These are phyloP conservation scores for Mentha longifolia DNA, from an alignment of 257 asterid species.

Conservation along the genomic window DNA sequence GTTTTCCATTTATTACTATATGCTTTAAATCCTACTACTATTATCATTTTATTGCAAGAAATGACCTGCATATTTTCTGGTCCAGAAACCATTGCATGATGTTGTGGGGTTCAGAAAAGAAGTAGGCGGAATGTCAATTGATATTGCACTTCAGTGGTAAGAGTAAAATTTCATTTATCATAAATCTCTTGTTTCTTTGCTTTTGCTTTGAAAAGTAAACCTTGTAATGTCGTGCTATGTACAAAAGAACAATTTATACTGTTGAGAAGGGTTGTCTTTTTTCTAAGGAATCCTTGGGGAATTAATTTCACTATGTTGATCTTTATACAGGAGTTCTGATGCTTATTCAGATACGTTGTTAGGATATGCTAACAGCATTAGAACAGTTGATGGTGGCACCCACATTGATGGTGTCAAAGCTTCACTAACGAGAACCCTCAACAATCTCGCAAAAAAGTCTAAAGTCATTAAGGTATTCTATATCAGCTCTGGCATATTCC, in stretches of 20 bases:
- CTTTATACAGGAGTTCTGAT: conserved; percentile 83
- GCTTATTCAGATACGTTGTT: conserved; percentile 88
- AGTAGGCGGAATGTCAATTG: conserved; percentile 74
- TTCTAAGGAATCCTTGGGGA: not conserved
- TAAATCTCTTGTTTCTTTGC: conserved; percentile 6
- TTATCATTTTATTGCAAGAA: conserved; percentile 22
- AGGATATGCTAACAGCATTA: conserved; percentile 97
- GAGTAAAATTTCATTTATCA: conserved; percentile 24
- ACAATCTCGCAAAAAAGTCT: conserved; percentile 88
- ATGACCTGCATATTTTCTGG: conserved; percentile 41
- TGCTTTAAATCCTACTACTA: conserved; percentile 8
- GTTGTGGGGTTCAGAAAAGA: conserved; percentile 81
- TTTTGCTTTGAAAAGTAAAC: conserved; percentile 7
- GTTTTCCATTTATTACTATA: not conserved
- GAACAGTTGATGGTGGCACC: conserved; percentile 97
- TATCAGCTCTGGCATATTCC: not conserved
- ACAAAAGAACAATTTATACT: not conserved
- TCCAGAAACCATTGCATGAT: conserved; percentile 89
- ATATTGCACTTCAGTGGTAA: conserved; percentile 93
- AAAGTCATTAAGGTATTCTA: conserved; percentile 76
- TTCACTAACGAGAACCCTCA: conserved; percentile 85
- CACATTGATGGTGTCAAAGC: conserved; percentile 95
- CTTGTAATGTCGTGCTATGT: not conserved
- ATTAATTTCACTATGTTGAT: conserved; percentile 29
- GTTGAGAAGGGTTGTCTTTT: not conserved